Percentiles rank a stretch among this genome's conserved stretches.
Evolutionary conservation across 345 rosid genomes (phyloP).

Genomic region (Triadica sebifera): DNA sequence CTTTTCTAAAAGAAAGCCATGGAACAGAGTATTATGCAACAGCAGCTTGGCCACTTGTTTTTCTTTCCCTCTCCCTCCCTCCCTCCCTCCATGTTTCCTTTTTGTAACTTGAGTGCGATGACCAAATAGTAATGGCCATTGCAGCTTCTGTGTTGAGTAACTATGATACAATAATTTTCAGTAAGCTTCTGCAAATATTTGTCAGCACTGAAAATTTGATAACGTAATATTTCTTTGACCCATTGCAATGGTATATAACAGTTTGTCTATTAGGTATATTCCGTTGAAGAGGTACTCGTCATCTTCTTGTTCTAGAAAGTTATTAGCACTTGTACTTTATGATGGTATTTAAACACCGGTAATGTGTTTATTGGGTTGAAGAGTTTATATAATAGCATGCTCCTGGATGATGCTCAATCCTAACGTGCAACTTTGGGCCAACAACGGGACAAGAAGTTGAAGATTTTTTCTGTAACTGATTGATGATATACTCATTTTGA

Average conservation of each 20-base stretch:
- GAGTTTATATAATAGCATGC: background rate
- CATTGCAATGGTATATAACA: background rate
- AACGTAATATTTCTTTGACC: background rate
- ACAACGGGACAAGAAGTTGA: background rate
- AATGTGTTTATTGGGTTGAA: background rate
- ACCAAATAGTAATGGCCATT: background rate
- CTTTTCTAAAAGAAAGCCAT: background rate
- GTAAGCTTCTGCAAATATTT: background rate
- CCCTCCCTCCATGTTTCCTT: background rate
- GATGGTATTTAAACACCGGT: background rate
- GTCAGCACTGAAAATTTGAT: background rate
- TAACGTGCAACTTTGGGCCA: background rate
- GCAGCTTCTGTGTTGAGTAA: background rate
- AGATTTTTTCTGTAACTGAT: background rate
- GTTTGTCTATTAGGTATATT: background rate
- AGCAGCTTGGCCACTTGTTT: background rate
- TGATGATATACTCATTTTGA: background rate
- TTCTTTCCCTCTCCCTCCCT: background rate
- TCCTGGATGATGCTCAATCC: background rate
- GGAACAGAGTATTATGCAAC: background rate
- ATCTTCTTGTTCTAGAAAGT: background rate
- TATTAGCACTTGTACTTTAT: background rate
- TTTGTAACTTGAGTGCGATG: background rate
- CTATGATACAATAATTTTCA: background rate
- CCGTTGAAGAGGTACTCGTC: background rate